Evolutionary conservation across 768 basidiomycete species (phyloP).

Genomic region (Boletus pseudopeckii): DNA sequence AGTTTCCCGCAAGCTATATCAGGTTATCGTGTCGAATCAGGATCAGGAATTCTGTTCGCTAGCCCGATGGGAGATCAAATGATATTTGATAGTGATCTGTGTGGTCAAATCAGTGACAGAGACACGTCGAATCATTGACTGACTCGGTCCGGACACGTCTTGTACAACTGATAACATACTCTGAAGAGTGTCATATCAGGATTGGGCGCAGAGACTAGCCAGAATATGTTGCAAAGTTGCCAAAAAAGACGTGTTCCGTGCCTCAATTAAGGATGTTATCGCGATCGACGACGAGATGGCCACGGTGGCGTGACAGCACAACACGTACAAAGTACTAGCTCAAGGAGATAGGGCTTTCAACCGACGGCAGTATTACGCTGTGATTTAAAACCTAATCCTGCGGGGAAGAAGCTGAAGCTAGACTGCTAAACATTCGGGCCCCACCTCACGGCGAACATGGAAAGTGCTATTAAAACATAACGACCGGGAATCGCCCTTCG

Average conservation of each 20-base stretch:
- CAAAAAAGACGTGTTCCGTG: conserved; percentile 8
- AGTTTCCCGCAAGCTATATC: conserved; percentile 2
- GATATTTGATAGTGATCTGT: conserved; percentile 8
- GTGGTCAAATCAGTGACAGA: background rate
- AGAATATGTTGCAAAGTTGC: background rate
- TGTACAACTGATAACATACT: background rate
- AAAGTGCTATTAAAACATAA: conserved; percentile 12
- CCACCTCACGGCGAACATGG: conserved; percentile 9
- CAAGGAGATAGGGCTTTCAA: conserved; percentile 61
- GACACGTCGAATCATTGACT: background rate
- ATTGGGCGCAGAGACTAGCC: conserved; percentile 11
- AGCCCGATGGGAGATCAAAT: conserved; percentile 5
- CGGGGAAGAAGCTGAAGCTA: conserved; percentile 13
- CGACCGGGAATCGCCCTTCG: conserved; percentile 10
- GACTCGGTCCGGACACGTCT: conserved; percentile 1
- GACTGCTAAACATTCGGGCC: background rate
- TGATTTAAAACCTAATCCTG: conserved; percentile 11
- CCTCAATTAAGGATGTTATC: conserved; percentile 27
- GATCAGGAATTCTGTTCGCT: background rate
- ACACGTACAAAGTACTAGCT: conserved; percentile 36
- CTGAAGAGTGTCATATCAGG: conserved; percentile 10
- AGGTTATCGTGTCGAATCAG: background rate
- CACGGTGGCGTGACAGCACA: conserved; percentile 6
- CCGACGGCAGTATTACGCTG: conserved; percentile 25
- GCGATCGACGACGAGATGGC: conserved; percentile 29